Evolutionary conservation across 2,329 filamentous ascomycete genomes (phyloP).

Genomic region (Boeremia exigua): DNA sequence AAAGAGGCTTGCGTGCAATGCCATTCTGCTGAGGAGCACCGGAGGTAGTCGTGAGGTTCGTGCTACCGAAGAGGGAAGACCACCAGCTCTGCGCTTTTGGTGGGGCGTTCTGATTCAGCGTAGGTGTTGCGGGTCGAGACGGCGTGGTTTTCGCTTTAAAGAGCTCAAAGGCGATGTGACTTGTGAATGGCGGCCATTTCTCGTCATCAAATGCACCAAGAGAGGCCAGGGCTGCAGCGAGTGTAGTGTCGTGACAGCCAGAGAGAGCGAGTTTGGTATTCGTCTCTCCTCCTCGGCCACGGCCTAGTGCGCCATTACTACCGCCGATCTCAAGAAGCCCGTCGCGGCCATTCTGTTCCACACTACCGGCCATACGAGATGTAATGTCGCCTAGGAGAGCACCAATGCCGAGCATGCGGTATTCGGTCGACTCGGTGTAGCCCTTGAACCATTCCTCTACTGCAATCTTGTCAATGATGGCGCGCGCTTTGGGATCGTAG

Average conservation of each 20-base stretch:
- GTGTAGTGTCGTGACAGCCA: slow-evolving; percentile 92
- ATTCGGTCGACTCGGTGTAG: slow-evolving; percentile 83
- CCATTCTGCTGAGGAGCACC: slow-evolving; percentile 33
- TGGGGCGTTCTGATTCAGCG: slow-evolving; percentile 8
- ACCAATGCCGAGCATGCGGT: slow-evolving; percentile 88
- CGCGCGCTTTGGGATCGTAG: slow-evolving; percentile 75
- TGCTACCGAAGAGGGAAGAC: slow-evolving; percentile 44
- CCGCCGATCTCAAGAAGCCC: slow-evolving; percentile 51
- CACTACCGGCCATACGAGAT: slow-evolving; percentile 51
- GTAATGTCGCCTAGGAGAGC: slow-evolving; percentile 83
- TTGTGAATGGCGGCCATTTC: slow-evolving; percentile 92
- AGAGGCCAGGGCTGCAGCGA: slow-evolving; percentile 78
- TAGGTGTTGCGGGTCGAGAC: not conserved
- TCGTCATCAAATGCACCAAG: slow-evolving; percentile 77
- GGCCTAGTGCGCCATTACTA: slow-evolving; percentile 40
- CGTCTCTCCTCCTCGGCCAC: slow-evolving; percentile 56
- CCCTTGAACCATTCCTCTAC: slow-evolving; percentile 94
- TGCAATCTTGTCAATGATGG: slow-evolving; percentile 73
- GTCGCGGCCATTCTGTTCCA: slow-evolving; percentile 44
- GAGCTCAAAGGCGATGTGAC: slow-evolving; percentile 88
- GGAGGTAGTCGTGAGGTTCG: slow-evolving; percentile 16
- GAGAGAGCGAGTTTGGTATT: slow-evolving; percentile 76
- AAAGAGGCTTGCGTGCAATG: slow-evolving; percentile 67
- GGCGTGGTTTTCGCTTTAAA: slow-evolving; percentile 64
- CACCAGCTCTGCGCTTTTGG: slow-evolving; percentile 43